Evolutionary conservation across 2,329 filamentous ascomycete genomes (phyloP).

Genomic region (Ilyonectria mors-panacis): DNA sequence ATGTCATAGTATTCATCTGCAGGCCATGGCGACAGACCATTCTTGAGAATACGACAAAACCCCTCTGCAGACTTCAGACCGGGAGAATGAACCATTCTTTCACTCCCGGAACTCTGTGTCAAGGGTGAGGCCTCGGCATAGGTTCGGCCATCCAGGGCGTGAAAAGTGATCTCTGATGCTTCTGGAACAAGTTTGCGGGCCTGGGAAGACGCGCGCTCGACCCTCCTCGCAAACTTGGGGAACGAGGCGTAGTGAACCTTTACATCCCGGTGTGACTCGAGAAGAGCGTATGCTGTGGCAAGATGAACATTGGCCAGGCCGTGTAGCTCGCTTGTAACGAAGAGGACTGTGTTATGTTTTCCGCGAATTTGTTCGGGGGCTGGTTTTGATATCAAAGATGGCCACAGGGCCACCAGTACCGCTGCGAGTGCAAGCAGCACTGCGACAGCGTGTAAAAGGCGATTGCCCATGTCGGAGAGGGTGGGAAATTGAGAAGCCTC

Average conservation of each 20-base stretch:
- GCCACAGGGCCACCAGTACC: not conserved
- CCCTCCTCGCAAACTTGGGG: conserved; percentile 23
- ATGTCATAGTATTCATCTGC: conserved; percentile 50
- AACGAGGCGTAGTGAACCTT: conserved; percentile 55
- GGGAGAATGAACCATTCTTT: conserved; percentile 26
- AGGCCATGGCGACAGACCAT: conserved; percentile 49
- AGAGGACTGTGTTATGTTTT: conserved; percentile 52
- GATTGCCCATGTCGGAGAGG: not conserved
- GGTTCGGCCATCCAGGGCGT: conserved; percentile 38
- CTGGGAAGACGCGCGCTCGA: conserved; percentile 36
- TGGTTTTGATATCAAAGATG: not conserved
- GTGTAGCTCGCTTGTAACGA: conserved; percentile 51
- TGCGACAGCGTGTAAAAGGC: not conserved
- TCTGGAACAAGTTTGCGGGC: conserved; percentile 29
- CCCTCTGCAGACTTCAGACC: conserved; percentile 36
- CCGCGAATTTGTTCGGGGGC: not conserved
- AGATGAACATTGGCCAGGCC: conserved; percentile 56
- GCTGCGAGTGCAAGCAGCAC: not conserved
- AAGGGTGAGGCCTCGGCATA: conserved; percentile 35
- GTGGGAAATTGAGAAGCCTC: too few species aligned
- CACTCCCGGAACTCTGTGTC: not conserved
- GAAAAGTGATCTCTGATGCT: conserved; percentile 44
- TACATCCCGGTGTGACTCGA: conserved; percentile 49
- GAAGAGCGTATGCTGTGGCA: conserved; percentile 52
- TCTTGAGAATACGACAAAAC: conserved; percentile 33